Evolutionary conservation across 2,329 filamentous ascomycete species (phyloP), one percentile per base, ranked within the genome.

Genomic region (Trichoderma sp.): DNA sequence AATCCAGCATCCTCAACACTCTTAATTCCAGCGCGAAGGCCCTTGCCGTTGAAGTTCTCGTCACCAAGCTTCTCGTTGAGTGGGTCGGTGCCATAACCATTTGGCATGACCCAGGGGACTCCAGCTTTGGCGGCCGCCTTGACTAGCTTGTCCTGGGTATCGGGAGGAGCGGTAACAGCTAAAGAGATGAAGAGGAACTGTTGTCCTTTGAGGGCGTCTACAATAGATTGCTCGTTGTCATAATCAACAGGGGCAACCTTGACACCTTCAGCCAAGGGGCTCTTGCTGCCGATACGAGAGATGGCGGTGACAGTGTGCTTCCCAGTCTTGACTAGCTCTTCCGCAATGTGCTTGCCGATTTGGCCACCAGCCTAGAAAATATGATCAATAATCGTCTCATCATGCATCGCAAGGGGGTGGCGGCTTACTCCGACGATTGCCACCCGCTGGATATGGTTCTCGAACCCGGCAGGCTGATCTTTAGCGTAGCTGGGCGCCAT

Each of bases 181-280:
- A 91, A 77, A 11, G 87, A 88, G 69, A 90, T 89, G 74, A 90
- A 81, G 3, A 91, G 80, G 47, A 84, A 85, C n/a, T 91, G 83
- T 73, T 90, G 87, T 71, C 82, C 87, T 34, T 80, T 76, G 3
- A 91, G 83, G 3, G 87, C 88, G 1, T 78, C 76, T 0, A 87
- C 81, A 9, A 91, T 76, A 1, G 84, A 81, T 1, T 77, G 74
- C 30, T 82, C 76, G 61, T 84, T 80, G 51, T 81, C 78, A 73
- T 87, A 87, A 76, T 86, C 82, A 21, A 89, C 81, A 2, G 74
- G 68, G 51, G 79, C 81, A 26, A 82, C 76, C 2, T 79, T 79
- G 34, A 87, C 81, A 15, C 85, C 84, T 1, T 80, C 73, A 3
- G 87, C 86, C 4, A 88, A 75, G 18, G 75, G 79, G 73, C 77